Percentiles rank a stretch among this genome's conserved stretches.
Conservation (phyloP, 306 rosid species). For the Lathyrus oleraceus region DNA sequence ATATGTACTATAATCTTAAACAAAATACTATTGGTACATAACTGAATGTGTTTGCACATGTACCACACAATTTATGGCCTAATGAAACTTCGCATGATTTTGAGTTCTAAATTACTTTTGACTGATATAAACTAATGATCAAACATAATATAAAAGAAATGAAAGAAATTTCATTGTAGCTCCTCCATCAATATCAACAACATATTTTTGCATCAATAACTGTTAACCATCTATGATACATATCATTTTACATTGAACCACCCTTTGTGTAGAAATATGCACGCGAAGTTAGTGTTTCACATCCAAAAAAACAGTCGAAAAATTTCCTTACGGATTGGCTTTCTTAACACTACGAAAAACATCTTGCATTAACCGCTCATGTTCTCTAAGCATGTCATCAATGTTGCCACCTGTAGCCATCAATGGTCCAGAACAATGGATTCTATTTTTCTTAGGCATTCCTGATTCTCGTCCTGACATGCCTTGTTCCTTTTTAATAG, state of each 20-base stretch:
- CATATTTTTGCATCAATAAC: neutral
- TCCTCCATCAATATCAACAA: constrained; percentile 6
- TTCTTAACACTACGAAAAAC: constrained; percentile 82
- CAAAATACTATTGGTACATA: no score
- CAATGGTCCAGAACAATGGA: constrained; percentile 90
- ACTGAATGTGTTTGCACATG: no score
- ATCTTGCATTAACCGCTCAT: constrained; percentile 86
- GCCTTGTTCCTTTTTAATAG: constrained; percentile 42
- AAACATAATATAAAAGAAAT: constrained; percentile 17
- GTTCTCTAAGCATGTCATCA: constrained; percentile 90
- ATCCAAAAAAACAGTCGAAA: neutral
- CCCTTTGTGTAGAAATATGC: constrained; percentile 1
- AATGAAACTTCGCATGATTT: neutral
- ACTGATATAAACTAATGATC: constrained; percentile 25
- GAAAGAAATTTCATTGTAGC: neutral
- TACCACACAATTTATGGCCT: no score
- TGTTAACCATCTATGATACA: constrained; percentile 23
- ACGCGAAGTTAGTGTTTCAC: constrained; percentile 1
- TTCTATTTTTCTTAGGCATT: constrained; percentile 68
- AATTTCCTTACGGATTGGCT: constrained; percentile 29
- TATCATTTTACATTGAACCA: neutral
- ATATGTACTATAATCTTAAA: no score
- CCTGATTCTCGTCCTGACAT: constrained; percentile 37
- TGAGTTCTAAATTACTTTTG: constrained; percentile 2
- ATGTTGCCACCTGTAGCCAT: constrained; percentile 69